A percentile compares a stretch with the other conserved stretches of the same genome.
These are phyloP conservation scores for Paraurostyla sp. DNA, from an alignment of 73 alveolate species.

Conservation along the genomic window DNA sequence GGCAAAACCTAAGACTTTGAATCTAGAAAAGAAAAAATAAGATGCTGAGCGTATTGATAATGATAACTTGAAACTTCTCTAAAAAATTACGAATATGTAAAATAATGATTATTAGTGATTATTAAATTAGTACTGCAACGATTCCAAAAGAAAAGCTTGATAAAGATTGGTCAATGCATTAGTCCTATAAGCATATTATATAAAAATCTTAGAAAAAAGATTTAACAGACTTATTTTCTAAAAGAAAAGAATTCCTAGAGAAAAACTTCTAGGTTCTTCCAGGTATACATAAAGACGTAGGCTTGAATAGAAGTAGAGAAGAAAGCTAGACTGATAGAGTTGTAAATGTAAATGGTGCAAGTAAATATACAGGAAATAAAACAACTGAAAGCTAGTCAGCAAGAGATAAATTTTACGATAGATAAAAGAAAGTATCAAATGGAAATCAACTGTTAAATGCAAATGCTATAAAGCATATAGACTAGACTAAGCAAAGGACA, in stretches of 20 bases:
- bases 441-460: no score
- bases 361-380: no score
- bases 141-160: constrained; percentile 17
- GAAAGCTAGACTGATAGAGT: not conserved
- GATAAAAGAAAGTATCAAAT: no score
- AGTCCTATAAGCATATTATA: not conserved
- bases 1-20: not conserved
- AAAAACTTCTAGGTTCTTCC: constrained; percentile 15
- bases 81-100: constrained; percentile 23
- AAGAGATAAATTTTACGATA: no score
- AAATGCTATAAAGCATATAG: no score
- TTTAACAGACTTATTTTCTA: not conserved
- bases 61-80: not conserved
- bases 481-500: no score
- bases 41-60: constrained; percentile 38
- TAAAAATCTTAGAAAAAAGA: not conserved
- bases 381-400: not conserved
- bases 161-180: constrained; percentile 2
- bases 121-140: not conserved
- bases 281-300: not conserved
- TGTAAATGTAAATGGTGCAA: not conserved
- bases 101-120: not conserved
- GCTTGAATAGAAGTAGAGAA: not conserved
- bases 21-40: not conserved
- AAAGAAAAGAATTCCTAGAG: constrained; percentile 2